Percentiles rank a stretch among this genome's conserved stretches.
phyloP scores from a whole-genome alignment of 345 rosid species.

The Heritiera littoralis region DNA sequence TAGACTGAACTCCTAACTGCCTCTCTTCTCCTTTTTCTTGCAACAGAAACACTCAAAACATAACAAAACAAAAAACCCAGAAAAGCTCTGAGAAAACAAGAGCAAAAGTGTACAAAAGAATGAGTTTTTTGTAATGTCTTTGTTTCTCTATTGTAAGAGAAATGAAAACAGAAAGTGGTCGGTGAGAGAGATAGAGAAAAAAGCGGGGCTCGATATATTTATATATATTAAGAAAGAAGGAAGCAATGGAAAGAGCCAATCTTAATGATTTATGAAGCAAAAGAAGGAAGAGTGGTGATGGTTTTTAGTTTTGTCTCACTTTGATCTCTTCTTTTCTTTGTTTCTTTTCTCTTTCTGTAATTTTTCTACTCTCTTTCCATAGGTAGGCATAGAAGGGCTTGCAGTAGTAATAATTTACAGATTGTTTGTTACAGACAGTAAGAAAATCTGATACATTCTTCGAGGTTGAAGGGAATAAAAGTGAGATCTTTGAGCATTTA shows the following conservation, averaged over 20 bases:
- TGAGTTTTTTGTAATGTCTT: not conserved
- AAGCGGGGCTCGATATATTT: conserved; percentile 26
- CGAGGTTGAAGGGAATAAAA: not conserved
- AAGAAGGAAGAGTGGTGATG: not conserved
- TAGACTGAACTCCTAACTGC: not conserved
- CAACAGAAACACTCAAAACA: conserved; percentile 10
- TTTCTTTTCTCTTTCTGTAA: not conserved
- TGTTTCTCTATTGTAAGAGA: conserved; percentile 1
- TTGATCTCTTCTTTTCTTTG: not conserved
- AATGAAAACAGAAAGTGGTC: conserved; percentile 29
- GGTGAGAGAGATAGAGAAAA: conserved; percentile 17
- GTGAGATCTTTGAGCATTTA: conserved; percentile 1
- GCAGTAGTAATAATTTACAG: not conserved
- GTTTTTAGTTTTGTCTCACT: conserved; percentile 17
- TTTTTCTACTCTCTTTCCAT: conserved; percentile 5
- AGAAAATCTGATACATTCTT: not conserved
- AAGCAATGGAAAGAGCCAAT: conserved; percentile 1
- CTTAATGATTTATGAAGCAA: not conserved
- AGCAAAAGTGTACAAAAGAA: conserved; percentile 8
- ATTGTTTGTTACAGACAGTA: not conserved
- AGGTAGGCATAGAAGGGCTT: not conserved
- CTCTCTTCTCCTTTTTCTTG: not conserved
- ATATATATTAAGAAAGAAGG: not conserved
- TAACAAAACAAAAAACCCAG: not conserved
- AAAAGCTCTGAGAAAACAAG: conserved; percentile 5